A percentile compares a stretch with the other conserved stretches of the same genome.
phyloP scores from a whole-genome alignment of 805 yeast species.

The Suhomyces vadensis region DNA sequence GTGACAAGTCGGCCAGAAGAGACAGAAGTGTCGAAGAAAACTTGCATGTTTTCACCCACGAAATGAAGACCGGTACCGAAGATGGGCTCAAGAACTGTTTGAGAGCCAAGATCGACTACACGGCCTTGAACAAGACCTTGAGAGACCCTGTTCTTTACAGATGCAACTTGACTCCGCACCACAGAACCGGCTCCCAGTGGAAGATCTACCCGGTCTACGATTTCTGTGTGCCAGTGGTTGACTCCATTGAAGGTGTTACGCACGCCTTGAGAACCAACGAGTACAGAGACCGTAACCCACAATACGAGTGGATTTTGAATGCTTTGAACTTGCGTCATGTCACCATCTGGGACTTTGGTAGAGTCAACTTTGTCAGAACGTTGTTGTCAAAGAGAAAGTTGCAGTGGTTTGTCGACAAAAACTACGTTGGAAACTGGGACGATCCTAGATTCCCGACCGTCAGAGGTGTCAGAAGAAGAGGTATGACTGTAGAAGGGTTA shows the following conservation, averaged over 20 bases:
- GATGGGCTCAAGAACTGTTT: constrained; percentile 89
- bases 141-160: constrained; percentile 99
- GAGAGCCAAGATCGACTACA: constrained; percentile 94
- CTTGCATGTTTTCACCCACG: constrained; percentile 79
- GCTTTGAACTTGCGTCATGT: constrained; percentile 85
- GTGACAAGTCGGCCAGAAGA: constrained; percentile 89
- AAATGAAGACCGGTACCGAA: constrained; percentile 93
- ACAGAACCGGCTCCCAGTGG: constrained; percentile 91
- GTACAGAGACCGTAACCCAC: constrained; percentile 98
- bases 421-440: constrained; percentile 90
- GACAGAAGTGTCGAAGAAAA: constrained; percentile 92
- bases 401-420: constrained; percentile 98
- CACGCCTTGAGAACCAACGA: constrained; percentile 98
- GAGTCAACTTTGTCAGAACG: constrained; percentile 96
- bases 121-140: constrained; percentile 88
- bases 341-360: constrained; percentile 96
- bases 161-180: constrained; percentile 96
- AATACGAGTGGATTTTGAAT: constrained; percentile 93
- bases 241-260: constrained; percentile 93
- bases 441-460: constrained; percentile 99
- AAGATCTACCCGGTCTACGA: constrained; percentile 98
- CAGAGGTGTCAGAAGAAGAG: constrained; percentile 98
- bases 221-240: constrained; percentile 97
- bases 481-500: constrained; percentile 98
- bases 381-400: constrained; percentile 94